phyloP scores from a whole-genome alignment of 1,284 basidiomycete species.

The Apiotrichum laibachii region DNA sequence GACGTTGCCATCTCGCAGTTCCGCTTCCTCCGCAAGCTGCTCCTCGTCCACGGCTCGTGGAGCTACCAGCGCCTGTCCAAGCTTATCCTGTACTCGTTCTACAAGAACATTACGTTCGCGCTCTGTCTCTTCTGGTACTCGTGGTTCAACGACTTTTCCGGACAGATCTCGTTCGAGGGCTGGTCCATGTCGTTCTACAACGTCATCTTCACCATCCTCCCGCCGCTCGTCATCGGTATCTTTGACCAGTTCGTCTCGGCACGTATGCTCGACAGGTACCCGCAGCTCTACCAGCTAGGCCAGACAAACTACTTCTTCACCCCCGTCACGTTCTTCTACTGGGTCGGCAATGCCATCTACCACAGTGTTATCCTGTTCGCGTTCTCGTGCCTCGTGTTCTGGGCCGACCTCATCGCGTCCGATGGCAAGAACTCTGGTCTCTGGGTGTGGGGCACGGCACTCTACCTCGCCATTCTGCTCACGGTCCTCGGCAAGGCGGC shows the following conservation, averaged over 20 bases:
- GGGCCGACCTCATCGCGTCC: conserved; percentile 78
- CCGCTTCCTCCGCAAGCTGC: conserved; percentile 89
- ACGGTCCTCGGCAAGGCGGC: conserved; percentile 98
- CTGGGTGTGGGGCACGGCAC: conserved; percentile 97
- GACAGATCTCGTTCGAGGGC: conserved; percentile 96
- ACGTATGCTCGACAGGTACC: conserved; percentile 92
- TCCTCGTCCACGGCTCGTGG: conserved; percentile 98
- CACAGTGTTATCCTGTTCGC: conserved; percentile 86
- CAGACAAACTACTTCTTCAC: conserved; percentile 91
- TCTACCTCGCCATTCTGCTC: conserved; percentile 87
- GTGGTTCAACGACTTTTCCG: conserved; percentile 97
- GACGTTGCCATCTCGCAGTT: conserved; percentile 99
- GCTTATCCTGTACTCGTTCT: conserved; percentile 91
- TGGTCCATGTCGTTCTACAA: conserved; percentile 97
- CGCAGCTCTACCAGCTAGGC: conserved; percentile 90
- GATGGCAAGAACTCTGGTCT: conserved; percentile 82
- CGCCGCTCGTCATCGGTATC: conserved; percentile 94
- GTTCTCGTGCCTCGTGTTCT: conserved; percentile 86
- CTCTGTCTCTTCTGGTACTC: conserved; percentile 99
- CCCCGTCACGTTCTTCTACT: conserved; percentile 88
- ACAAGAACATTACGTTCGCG: conserved; percentile 95
- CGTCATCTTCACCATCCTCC: conserved; percentile 89
- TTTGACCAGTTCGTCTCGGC: conserved; percentile 98
- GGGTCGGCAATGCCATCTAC: conserved; percentile 90
- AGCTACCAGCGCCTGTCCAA: conserved; percentile 94